Conservation (phyloP, 306 rosid species). For the Urtica urens region DNA sequence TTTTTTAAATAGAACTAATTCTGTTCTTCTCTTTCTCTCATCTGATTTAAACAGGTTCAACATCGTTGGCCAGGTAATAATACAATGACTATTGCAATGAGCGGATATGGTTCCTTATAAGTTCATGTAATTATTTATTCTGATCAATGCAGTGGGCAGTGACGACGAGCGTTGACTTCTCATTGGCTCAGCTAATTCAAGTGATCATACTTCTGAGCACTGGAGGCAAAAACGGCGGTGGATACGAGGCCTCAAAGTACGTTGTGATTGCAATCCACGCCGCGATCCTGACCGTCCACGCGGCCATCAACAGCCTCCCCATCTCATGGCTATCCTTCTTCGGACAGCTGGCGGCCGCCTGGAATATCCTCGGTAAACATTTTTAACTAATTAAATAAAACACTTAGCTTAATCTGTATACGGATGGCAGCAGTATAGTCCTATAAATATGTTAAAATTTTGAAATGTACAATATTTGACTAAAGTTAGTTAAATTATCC, state of each 20-base stretch:
- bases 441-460: too few relatives aligned
- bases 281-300: constrained; percentile 64
- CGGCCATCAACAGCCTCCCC: constrained; percentile 70
- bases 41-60: constrained; percentile 99
- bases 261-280: constrained; percentile 58
- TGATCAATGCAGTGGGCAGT: constrained; percentile 89
- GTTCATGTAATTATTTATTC: neutral
- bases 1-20: too few relatives aligned
- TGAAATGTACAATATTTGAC: too few relatives aligned
- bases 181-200: constrained; percentile 75
- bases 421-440: too few relatives aligned
- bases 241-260: constrained; percentile 69
- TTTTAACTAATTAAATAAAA: too few relatives aligned
- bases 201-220: constrained; percentile 88
- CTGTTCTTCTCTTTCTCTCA: too few relatives aligned
- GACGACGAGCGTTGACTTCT: constrained; percentile 82
- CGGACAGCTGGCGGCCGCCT: constrained; percentile 77
- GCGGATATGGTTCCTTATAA: too few relatives aligned
- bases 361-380: constrained; percentile 93
- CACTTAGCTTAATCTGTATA: too few relatives aligned
- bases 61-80: constrained; percentile 93
- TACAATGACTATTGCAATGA: neutral
- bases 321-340: constrained; percentile 70
- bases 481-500: too few relatives aligned
- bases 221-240: constrained; percentile 78